Percentiles rank a stretch among this genome's conserved stretches.
Conservation (phyloP, 768 basidiomycete species). For the Termitomyces sp. region DNA sequence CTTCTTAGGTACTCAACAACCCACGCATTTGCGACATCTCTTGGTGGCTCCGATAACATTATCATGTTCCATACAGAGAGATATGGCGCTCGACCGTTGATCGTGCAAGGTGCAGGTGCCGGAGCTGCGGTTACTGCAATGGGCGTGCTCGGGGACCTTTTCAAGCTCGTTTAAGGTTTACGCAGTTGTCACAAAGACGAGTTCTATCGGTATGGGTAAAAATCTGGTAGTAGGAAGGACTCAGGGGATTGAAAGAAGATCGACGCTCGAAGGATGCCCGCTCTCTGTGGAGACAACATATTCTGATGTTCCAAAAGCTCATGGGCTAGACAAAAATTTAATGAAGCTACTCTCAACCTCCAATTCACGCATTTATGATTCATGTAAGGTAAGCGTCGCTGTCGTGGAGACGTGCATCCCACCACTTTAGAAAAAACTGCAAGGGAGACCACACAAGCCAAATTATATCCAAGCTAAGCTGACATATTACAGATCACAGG, state of each 20-base stretch:
- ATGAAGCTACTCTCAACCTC: too few species aligned
- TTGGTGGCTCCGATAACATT: conserved; percentile 97
- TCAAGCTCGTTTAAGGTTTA: conserved; percentile 43
- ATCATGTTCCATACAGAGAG: conserved; percentile 95
- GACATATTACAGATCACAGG: too few species aligned
- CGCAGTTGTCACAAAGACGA: background rate
- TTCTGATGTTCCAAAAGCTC: background rate
- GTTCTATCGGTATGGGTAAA: background rate
- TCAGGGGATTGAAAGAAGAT: background rate
- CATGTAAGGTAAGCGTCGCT: too few species aligned
- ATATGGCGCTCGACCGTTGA: conserved; percentile 83
- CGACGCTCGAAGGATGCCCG: background rate
- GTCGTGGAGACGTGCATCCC: too few species aligned
- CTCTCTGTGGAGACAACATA: background rate
- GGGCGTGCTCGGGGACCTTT: conserved; percentile 88
- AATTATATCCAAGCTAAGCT: too few species aligned
- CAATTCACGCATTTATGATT: too few species aligned
- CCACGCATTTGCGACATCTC: conserved; percentile 93
- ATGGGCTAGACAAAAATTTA: background rate
- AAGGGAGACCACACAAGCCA: too few species aligned
- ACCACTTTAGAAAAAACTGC: too few species aligned
- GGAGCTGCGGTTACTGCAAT: conserved; percentile 99
- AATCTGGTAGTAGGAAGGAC: background rate
- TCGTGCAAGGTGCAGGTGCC: conserved; percentile 94
- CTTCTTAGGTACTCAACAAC: conserved; percentile 70